Evolutionary conservation across 2,329 filamentous ascomycete genomes (phyloP).

Genomic region (Talaromyces sp.): DNA sequence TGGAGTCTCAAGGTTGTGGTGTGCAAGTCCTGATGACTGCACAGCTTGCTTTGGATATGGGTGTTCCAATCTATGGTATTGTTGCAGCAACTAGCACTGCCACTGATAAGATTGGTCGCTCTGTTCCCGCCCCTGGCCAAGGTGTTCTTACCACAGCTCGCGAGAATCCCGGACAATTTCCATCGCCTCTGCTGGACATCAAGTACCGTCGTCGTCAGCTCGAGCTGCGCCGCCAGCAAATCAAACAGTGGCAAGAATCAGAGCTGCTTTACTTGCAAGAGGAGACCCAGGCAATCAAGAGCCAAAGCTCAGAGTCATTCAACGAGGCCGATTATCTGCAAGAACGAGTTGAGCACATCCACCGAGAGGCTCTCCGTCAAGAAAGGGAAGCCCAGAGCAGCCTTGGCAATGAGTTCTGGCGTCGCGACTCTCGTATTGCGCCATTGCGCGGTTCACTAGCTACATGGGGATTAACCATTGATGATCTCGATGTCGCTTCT

Average conservation of each 20-base stretch:
- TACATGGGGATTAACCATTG: slow-evolving; percentile 96
- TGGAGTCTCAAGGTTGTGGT: slow-evolving; percentile 98
- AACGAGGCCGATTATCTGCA: slow-evolving; percentile 79
- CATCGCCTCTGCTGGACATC: slow-evolving; percentile 91
- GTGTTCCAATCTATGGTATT: slow-evolving; percentile 94
- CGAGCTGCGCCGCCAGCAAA: slow-evolving; percentile 85
- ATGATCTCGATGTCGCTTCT: slow-evolving; percentile 89
- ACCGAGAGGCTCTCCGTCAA: slow-evolving; percentile 79
- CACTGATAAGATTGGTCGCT: slow-evolving; percentile 98
- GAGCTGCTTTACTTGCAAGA: slow-evolving; percentile 90
- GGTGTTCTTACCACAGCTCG: slow-evolving; percentile 94
- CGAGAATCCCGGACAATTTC: slow-evolving; percentile 85
- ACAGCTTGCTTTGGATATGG: slow-evolving; percentile 93
- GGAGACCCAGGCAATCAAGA: slow-evolving; percentile 85
- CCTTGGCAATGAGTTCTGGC: slow-evolving; percentile 99
- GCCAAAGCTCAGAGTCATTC: slow-evolving; percentile 63
- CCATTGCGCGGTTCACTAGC: slow-evolving; percentile 92
- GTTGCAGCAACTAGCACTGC: slow-evolving; percentile 90
- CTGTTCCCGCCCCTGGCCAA: slow-evolving; percentile 91
- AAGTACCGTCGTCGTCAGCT: slow-evolving; percentile 95
- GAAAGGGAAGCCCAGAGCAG: slow-evolving; percentile 89
- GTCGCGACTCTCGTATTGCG: slow-evolving; percentile 85
- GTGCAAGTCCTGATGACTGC: slow-evolving; percentile 98
- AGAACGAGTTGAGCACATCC: slow-evolving; percentile 79
- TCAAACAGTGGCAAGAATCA: slow-evolving; percentile 93